Percentiles rank a stretch among this genome's conserved stretches.
phyloP scores from a whole-genome alignment of 108 stramenopile species.

The Phaeodactylum tricornutum region DNA sequence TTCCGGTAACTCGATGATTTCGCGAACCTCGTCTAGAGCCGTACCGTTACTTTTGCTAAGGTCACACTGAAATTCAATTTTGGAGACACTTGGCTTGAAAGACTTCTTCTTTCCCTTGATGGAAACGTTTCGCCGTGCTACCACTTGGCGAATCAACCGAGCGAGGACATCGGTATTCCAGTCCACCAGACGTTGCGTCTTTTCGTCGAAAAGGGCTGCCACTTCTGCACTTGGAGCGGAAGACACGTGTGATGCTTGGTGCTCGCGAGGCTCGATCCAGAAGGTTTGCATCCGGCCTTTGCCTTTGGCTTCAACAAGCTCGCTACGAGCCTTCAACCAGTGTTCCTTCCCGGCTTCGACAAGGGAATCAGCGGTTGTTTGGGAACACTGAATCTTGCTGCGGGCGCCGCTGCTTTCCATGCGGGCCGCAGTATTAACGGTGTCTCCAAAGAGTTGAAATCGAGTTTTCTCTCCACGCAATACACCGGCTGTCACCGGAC shows the following conservation, averaged over 20 bases:
- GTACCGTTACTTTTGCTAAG: not conserved
- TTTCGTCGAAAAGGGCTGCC: not conserved
- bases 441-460: constrained; percentile 22
- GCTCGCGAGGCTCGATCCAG: constrained; percentile 2
- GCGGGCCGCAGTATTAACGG: constrained; percentile 16
- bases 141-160: constrained; percentile 9
- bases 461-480: constrained; percentile 12
- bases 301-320: constrained; percentile 18
- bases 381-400: constrained; percentile 15
- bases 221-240: not conserved
- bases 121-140: constrained; percentile 7
- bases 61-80: not conserved
- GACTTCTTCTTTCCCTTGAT: not conserved
- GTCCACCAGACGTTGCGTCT: constrained; percentile 10
- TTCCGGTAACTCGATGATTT: constrained; percentile 19
- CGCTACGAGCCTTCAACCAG: constrained; percentile 12
- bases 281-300: constrained; percentile 14
- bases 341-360: constrained; percentile 6
- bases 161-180: constrained; percentile 21
- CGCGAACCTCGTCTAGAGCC: constrained; percentile 17
- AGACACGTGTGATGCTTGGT: not conserved
- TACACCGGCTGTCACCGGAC: constrained; percentile 16
- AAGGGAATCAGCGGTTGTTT: constrained; percentile 18
- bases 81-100: not conserved
- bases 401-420: constrained; percentile 18